Evolutionary conservation across 768 basidiomycete genomes (phyloP).

Genomic region (Lyophyllum atratum): DNA sequence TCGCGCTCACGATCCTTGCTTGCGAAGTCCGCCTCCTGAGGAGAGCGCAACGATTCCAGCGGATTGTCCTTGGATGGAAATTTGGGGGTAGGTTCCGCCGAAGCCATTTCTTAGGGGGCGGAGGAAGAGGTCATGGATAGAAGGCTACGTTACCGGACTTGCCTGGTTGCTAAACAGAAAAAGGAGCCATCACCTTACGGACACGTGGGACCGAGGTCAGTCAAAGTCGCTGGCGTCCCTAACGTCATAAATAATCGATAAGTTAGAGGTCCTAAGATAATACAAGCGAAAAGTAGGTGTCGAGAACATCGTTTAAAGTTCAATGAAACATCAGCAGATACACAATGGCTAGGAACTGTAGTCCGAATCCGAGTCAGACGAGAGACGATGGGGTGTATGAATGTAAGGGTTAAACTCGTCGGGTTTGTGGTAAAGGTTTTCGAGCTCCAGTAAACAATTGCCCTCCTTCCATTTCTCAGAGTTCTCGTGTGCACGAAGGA

Average conservation of each 20-base stretch:
- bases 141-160: slow-evolving; percentile 8
- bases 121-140: slow-evolving; percentile 12
- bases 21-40: slow-evolving; percentile 35
- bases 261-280: slow-evolving; percentile 5
- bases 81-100: slow-evolving; percentile 12
- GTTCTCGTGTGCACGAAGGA: slow-evolving; percentile 54
- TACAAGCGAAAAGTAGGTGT: background rate
- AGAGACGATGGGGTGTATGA: slow-evolving; percentile 24
- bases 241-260: slow-evolving; percentile 6
- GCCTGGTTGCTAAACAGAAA: slow-evolving; percentile 11
- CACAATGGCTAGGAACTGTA: slow-evolving; percentile 8
- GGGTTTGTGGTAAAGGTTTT: slow-evolving; percentile 36
- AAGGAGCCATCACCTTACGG: slow-evolving; percentile 10
- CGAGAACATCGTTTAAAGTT: background rate
- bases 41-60: slow-evolving; percentile 55
- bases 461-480: slow-evolving; percentile 69
- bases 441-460: slow-evolving; percentile 58
- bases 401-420: slow-evolving; percentile 18
- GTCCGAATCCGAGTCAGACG: slow-evolving; percentile 40
- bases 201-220: slow-evolving; percentile 10
- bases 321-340: background rate
- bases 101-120: slow-evolving; percentile 19
- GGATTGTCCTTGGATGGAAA: slow-evolving; percentile 20
- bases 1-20: slow-evolving; percentile 30
- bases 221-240: background rate